Evolutionary conservation across 352 stramenopile genomes (phyloP), one percentile per base, ranked within the genome.

Genomic region (Phytophthora chlamydospora): DNA sequence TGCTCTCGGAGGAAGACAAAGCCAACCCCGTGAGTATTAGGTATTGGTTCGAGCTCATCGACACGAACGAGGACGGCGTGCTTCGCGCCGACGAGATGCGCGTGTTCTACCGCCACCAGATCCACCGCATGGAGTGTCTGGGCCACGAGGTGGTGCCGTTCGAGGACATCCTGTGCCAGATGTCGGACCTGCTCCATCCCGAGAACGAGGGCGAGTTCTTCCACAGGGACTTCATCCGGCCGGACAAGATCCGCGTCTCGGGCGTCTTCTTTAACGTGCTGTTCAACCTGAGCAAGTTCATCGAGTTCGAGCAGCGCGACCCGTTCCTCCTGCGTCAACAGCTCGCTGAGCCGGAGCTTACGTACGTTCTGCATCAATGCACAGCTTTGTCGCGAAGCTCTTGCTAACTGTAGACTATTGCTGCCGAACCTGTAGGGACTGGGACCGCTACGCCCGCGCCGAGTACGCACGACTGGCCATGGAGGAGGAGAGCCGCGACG

Each of bases 261-360:
- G 97, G 97, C 17, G 96, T 98, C 21, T 93, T 99, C 44, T 99
- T 99, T 79, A 98, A 99, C 79, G 97, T 98, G 32, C 82, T 99
- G 19, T 99, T 99, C 85, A 99, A 99, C 76, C 78, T 99, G 35
- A 99, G 97, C 90, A 99, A 99, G 73, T 99, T 99, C 56, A 97
- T 99, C 41, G 88, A 97, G 55, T 99, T 99, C 75, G 97, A 99
- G 79, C 92, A 98, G 71, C 84, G 97, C 17, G 97, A 99, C 76
- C 97, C 97, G 14, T 99, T 99, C 75, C 77, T 98, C 34, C 84
- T 99, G 66, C 91, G 97, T 38, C 96, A 98, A 68, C 87, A 96
- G 57, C 71, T 96, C n/a, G 83, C 85, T 2, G 84, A 96, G 62
- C 87, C 87, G 13, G 87, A 96, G 66, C 77, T 96, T 19, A 96